Evolutionary conservation across 306 rosid genomes (phyloP), one percentile per base, ranked within the genome.

Genomic region (Sicyos edulis): DNA sequence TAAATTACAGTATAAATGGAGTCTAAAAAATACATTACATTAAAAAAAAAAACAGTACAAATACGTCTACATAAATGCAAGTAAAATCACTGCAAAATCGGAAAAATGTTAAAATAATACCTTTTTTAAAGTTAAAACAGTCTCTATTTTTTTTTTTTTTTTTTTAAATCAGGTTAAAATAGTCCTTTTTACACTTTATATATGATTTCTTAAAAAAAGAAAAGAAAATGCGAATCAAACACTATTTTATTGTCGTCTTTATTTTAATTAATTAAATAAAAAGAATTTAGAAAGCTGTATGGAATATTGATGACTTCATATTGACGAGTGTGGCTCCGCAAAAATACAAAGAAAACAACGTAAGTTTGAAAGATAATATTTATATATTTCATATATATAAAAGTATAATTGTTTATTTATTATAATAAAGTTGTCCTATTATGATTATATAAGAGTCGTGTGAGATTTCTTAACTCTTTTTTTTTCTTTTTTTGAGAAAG

Each of bases 221-320:
- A 26, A 26, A 26, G 2, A 26, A 26, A 26, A 26, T 26, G 29
- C 42, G 42, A 4, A 60, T 60, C 29, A 3, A 62, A 62, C 17
- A 34, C 1, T 0, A 62, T 62, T 16, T 32, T 34, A 4, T 34
- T 62, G 50, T 34, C 26, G 69, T 62, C 1, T 62, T 62, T 37
- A 37, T 60, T 62, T n/a, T 2, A 32, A 1, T 62, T 34, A n/a
- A 63, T n/a, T 63, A 63, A 63, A n/a, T 37, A 34, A 63, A 54
- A 63, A 63, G 2, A 63, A 63, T 15, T 32, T 61, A 61, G 13
- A 6, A 15, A 24, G 64, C 9, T 40, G 47, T 40, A 40, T n/a
- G 47, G 65, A 59, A 37, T 65, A 44, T 40, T 5, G 71, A 65
- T 17, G 20, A 44, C 71, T 65, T 65, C 54, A 12, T 17, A 44